Evolutionary conservation across 108 stramenopile genomes (phyloP).

Genomic region (Nitzschia inconspicua): DNA sequence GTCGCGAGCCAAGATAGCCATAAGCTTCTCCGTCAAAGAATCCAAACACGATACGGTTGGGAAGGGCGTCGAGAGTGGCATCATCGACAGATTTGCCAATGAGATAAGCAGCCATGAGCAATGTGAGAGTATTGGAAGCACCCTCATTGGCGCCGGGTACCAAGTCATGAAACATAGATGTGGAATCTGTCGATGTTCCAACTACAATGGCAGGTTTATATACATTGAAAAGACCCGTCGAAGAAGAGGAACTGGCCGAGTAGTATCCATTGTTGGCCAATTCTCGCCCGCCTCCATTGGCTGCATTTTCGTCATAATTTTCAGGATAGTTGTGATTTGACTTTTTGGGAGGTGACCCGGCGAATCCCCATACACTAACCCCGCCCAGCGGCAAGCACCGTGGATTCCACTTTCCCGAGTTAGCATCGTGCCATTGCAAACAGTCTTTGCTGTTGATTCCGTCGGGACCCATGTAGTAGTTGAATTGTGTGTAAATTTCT

Average conservation of each 20-base stretch:
- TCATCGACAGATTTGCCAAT: conserved; percentile 56
- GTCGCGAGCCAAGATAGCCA: conserved; percentile 73
- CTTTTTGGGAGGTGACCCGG: conserved; percentile 52
- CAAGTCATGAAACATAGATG: conserved; percentile 79
- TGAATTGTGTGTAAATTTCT: conserved; percentile 62
- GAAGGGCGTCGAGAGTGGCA: conserved; percentile 48
- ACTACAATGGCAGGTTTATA: conserved; percentile 50
- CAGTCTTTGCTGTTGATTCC: conserved; percentile 45
- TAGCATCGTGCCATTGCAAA: conserved; percentile 67
- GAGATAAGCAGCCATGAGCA: conserved; percentile 74
- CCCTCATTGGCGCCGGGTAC: conserved; percentile 74
- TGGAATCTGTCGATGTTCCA: conserved; percentile 68
- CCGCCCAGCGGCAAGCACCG: conserved; percentile 83
- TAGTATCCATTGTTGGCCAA: not conserved
- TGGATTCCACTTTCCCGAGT: conserved; percentile 63
- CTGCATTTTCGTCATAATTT: conserved; percentile 12
- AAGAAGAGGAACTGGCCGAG: no score
- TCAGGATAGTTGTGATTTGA: not conserved
- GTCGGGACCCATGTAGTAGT: conserved; percentile 86
- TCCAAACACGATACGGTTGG: conserved; percentile 69
- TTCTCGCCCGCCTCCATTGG: not conserved
- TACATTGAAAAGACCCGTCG: no score
- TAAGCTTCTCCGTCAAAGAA: conserved; percentile 82
- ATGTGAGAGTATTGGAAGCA: conserved; percentile 70
- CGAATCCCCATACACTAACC: conserved; percentile 69